Base-by-base conservation (phyloP, 2,329 filamentous ascomycete genomes). In the Celoporthe dispersa region DNA sequence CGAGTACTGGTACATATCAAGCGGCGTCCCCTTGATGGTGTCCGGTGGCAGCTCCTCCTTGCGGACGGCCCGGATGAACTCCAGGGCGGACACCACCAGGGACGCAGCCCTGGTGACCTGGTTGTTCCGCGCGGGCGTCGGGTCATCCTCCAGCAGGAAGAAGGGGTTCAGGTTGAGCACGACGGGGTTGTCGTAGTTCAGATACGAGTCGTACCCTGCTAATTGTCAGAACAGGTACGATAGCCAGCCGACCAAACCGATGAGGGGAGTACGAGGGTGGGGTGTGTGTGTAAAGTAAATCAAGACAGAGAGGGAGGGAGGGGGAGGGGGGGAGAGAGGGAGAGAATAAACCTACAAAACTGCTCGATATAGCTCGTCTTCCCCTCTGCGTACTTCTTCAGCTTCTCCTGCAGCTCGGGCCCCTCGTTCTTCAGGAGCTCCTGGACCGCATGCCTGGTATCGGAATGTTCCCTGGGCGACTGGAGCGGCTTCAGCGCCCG, bases 1-100 rank as follows among this genome's bases (percentile, higher is more conserved):
- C 0, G 95, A 97, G 82, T 97, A 98, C 80, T 99, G 96, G 80
- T 98, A 97, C 96, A 99, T 99, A 85, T 94, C 96, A 25, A 99
- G 85, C 0, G 96, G 94, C 31, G 90, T 91, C 28, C 93, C 94
- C 75, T 91, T 92, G 72, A 98, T 81, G 1, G 87, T 94, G 80
- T 99, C 96, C 0, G 96, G 94, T 0, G 94, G 92, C 11, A 99
- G 85, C 78, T 99, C 96, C 79, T 98, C 96, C 75, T 92, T 94
- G 48, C 95, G 89, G 1, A 99, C 94, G 2, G 96, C 96, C 71
- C 96, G 88, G 35, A 98, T 94, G 76, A 99, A 98, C 63, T 94
- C 92, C 41, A 98, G 84, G 4, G 96, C 91, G 3, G 96, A 99
- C 22, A 96, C 89, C 0, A 97, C 93, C 60, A 99, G 84, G 0